Conservation (phyloP, 805 yeast species). For the Candida ovalis region DNA sequence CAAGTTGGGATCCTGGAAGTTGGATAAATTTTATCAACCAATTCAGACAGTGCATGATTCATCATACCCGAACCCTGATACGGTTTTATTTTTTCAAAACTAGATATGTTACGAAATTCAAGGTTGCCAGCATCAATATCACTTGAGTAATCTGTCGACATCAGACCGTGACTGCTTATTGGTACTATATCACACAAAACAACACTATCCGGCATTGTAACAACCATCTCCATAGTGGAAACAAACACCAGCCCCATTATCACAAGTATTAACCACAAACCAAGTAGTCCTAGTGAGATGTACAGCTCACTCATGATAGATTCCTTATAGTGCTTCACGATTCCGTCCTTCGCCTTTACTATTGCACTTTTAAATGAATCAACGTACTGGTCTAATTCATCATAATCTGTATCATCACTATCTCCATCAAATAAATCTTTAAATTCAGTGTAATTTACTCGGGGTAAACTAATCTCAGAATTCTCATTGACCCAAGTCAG, state of each 20-base stretch:
- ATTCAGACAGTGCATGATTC: conserved; percentile 12
- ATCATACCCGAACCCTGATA: conserved; percentile 19
- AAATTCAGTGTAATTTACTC: conserved; percentile 27
- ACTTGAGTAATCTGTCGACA: too few relatives aligned
- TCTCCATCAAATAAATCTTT: conserved; percentile 5
- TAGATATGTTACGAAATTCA: not conserved
- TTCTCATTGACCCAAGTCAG: conserved; percentile 73
- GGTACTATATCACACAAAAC: too few relatives aligned
- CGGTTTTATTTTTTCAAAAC: conserved; percentile 4
- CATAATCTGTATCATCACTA: conserved; percentile 7
- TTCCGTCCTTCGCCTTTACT: conserved; percentile 19
- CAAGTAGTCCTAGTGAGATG: conserved; percentile 41
- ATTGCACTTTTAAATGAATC: conserved; percentile 24
- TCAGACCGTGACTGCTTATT: too few relatives aligned
- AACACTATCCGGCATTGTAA: too few relatives aligned
- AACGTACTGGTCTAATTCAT: conserved; percentile 11
- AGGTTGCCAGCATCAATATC: not conserved
- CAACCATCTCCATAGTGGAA: conserved; percentile 7
- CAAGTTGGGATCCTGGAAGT: not conserved
- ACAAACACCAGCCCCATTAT: conserved; percentile 16
- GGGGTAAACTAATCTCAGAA: conserved; percentile 56
- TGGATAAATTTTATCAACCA: conserved; percentile 11
- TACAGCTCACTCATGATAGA: conserved; percentile 43
- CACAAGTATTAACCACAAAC: conserved; percentile 46
- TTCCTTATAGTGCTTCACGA: conserved; percentile 33